Evolutionary conservation across 2,329 filamentous ascomycete species (phyloP).

Genomic region (Penicillium sp.): DNA sequence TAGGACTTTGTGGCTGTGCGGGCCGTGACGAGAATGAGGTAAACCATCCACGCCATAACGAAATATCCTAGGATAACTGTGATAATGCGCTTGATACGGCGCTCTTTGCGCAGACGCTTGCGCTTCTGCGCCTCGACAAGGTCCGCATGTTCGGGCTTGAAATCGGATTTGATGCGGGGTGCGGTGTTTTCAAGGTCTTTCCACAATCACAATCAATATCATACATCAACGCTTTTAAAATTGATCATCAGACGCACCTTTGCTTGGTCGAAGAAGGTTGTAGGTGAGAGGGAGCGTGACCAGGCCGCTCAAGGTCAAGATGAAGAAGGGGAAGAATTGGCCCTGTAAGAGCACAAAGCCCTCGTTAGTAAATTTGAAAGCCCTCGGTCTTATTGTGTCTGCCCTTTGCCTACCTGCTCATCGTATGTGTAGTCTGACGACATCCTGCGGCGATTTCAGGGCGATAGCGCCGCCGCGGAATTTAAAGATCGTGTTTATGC

Average conservation of each 20-base stretch:
- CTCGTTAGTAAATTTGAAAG: neutral
- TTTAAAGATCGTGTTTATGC: conserved; percentile 26
- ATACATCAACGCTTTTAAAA: neutral
- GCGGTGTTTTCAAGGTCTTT: conserved; percentile 74
- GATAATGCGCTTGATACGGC: conserved; percentile 80
- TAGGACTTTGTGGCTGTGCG: conserved; percentile 74
- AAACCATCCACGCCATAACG: conserved; percentile 85
- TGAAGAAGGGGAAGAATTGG: conserved; percentile 99
- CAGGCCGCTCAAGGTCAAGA: conserved; percentile 84
- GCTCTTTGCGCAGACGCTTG: conserved; percentile 85
- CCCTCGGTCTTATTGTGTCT: neutral
- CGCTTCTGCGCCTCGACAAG: conserved; percentile 79
- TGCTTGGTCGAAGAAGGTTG: conserved; percentile 76
- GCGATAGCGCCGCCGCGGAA: conserved; percentile 34
- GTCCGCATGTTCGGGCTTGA: conserved; percentile 77
- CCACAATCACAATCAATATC: conserved; percentile 2
- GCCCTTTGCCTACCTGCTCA: conserved; percentile 64
- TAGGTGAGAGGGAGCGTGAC: conserved; percentile 90
- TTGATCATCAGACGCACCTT: conserved; percentile 48
- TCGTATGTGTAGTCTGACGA: conserved; percentile 99
- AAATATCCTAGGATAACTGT: conserved; percentile 76
- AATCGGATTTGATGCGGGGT: conserved; percentile 77
- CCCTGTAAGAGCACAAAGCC: conserved; percentile 54
- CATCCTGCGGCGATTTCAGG: conserved; percentile 43
- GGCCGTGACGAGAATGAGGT: conserved; percentile 80